Base-by-base conservation (phyloP, 768 basidiomycete species). In the Hypholoma sublateritium region DNA sequence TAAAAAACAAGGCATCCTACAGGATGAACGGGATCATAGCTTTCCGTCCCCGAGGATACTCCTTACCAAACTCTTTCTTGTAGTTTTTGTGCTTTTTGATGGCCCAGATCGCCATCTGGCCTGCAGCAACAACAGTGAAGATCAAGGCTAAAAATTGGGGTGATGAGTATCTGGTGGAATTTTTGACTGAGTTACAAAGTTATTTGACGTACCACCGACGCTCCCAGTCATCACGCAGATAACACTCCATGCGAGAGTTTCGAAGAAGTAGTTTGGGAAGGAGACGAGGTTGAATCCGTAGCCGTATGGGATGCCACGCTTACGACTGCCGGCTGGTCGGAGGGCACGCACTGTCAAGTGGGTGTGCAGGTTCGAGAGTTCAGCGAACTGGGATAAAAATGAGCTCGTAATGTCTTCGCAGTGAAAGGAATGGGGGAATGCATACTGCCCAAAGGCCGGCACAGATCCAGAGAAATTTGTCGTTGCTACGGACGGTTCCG, bases 261-360 rank as follows among this genome's bases (percentile, higher is more conserved):
- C 97, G 66, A 95, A 98, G 69, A 91, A 86, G 75, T 99, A 99
- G 72, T 99, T 98, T 14, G 96, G 93, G 77, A 83, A 90, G 5
- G 92, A 89, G 39, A 95, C 81, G n/a, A 83, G 73, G 53, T 85
- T 77, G 75, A 98, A 99, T 5, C 95, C 95, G 62, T 94, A 96
- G 22, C 97, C 96, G n/a, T 78, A 74, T 0, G 97, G 97, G 62
- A 97, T 88, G n/a, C 81, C 87, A 47, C 96, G 88, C 54, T 80
- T 83, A 57, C 83, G 86, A 5, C 87, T 82, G 14, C 91, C 93
- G 21, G 81, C 75, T 0, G 96, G 93, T 19, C 97, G 91, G 44
- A 99, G 84, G 39, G 81, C 77, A 48, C 93, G 88, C 17, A 98
- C 80, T 13, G 83, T 92, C 56, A 95, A 65, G 68, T 99, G 97